These are phyloP conservation scores for Boletus rufocinnamomeus DNA, from an alignment of 768 basidiomycete species.

Conservation along the genomic window DNA sequence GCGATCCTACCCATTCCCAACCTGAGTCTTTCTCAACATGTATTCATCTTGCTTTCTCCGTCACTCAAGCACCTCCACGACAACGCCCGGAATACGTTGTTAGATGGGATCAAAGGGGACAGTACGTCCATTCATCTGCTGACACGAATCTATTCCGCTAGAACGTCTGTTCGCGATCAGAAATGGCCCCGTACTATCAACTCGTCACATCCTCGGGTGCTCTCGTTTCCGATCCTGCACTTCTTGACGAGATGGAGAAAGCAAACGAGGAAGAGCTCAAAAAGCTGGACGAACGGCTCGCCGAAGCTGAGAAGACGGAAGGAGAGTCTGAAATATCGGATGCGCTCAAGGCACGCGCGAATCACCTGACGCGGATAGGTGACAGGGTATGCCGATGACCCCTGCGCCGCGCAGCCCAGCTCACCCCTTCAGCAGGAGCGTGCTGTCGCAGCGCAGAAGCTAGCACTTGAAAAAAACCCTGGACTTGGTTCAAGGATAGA, in stretches of 20 bases:
- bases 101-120: conserved; percentile 67
- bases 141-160: neutral
- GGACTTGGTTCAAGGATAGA: conserved; percentile 94
- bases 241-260: conserved; percentile 37
- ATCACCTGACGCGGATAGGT: conserved; percentile 85
- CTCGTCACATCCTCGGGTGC: conserved; percentile 53
- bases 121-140: conserved; percentile 48
- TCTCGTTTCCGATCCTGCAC: conserved; percentile 42
- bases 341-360: conserved; percentile 79
- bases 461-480: conserved; percentile 88
- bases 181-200: conserved; percentile 87
- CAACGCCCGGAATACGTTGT: conserved; percentile 60
- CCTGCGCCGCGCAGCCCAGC: neutral
- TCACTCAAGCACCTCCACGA: conserved; percentile 65
- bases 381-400: conserved; percentile 54
- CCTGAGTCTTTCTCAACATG: conserved; percentile 74
- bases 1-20: conserved; percentile 85
- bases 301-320: conserved; percentile 86
- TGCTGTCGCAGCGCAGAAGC: conserved; percentile 78
- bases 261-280: conserved; percentile 73
- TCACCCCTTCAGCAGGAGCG: conserved; percentile 54
- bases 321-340: conserved; percentile 95
- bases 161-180: conserved; percentile 38
- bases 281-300: conserved; percentile 73
- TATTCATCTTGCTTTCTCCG: conserved; percentile 70